phyloP scores from a whole-genome alignment of 805 yeast genomes.

The Candida insectorum region DNA sequence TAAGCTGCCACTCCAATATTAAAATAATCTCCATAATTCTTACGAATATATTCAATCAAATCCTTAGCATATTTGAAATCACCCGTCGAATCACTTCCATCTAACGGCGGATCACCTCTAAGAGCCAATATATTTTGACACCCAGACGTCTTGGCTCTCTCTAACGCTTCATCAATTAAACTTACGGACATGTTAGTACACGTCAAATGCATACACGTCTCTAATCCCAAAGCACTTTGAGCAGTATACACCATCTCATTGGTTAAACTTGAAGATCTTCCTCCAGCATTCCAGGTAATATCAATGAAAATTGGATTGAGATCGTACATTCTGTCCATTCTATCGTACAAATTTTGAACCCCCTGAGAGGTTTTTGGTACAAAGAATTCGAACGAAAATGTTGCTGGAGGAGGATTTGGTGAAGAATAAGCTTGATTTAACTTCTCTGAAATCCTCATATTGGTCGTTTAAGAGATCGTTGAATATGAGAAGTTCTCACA shows the following conservation, averaged over 20 bases:
- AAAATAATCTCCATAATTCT: constrained; percentile 81
- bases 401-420: constrained; percentile 48
- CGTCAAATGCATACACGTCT: constrained; percentile 97
- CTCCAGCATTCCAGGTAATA: constrained; percentile 99
- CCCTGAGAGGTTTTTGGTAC: constrained; percentile 98
- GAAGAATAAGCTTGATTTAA: constrained; percentile 39
- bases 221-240: constrained; percentile 85
- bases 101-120: constrained; percentile 91
- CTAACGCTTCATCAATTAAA: constrained; percentile 79
- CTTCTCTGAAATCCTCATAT: constrained; percentile 42
- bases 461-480: no score
- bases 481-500: no score
- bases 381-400: constrained; percentile 94
- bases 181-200: constrained; percentile 90
- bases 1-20: constrained; percentile 96
- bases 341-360: constrained; percentile 89
- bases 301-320: constrained; percentile 89
- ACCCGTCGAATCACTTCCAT: constrained; percentile 71
- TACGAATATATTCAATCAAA: constrained; percentile 70
- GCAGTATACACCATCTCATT: constrained; percentile 90
- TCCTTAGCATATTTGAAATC: constrained; percentile 88
- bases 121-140: constrained; percentile 93
- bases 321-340: constrained; percentile 97
- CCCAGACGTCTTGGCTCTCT: constrained; percentile 83
- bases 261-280: constrained; percentile 76